Evolutionary conservation across 352 stramenopile species (phyloP).

Genomic region (Pythium diclinum): DNA sequence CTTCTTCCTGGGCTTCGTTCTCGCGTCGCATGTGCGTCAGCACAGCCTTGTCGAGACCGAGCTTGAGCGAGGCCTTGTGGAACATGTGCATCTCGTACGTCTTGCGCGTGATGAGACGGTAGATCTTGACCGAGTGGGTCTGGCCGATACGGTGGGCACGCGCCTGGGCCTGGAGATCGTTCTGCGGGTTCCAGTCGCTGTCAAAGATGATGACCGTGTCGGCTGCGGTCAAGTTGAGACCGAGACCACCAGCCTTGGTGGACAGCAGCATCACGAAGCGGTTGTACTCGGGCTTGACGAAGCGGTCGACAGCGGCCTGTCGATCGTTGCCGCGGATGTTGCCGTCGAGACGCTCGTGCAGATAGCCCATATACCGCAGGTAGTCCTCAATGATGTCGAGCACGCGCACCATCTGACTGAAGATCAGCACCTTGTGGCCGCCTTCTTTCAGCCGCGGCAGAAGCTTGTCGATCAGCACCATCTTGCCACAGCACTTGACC

Average conservation of each 20-base stretch:
- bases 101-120: slow-evolving; percentile 86
- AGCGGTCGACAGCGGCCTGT: slow-evolving; percentile 82
- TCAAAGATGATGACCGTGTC: slow-evolving; percentile 99
- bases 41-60: slow-evolving; percentile 92
- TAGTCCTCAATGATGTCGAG: slow-evolving; percentile 99
- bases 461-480: slow-evolving; percentile 99
- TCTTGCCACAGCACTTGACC: slow-evolving; percentile 98
- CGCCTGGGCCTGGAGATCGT: slow-evolving; percentile 94
- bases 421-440: slow-evolving; percentile 98
- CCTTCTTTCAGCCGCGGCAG: slow-evolving; percentile 95
- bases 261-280: slow-evolving; percentile 98
- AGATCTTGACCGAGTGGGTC: slow-evolving; percentile 89
- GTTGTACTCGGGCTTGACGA: slow-evolving; percentile 89
- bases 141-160: slow-evolving; percentile 91
- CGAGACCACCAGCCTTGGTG: slow-evolving; percentile 95
- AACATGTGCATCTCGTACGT: slow-evolving; percentile 97
- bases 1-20: slow-evolving; percentile 72
- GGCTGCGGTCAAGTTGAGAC: slow-evolving; percentile 90
- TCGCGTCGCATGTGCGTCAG: slow-evolving; percentile 89
- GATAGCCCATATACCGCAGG: slow-evolving; percentile 88
- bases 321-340: slow-evolving; percentile 93
- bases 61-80: slow-evolving; percentile 89
- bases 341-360: slow-evolving; percentile 97
- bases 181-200: slow-evolving; percentile 98
- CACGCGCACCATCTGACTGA: slow-evolving; percentile 99